Conservation (phyloP, 2,329 filamentous ascomycete species). For the Trichoderma breve region DNA sequence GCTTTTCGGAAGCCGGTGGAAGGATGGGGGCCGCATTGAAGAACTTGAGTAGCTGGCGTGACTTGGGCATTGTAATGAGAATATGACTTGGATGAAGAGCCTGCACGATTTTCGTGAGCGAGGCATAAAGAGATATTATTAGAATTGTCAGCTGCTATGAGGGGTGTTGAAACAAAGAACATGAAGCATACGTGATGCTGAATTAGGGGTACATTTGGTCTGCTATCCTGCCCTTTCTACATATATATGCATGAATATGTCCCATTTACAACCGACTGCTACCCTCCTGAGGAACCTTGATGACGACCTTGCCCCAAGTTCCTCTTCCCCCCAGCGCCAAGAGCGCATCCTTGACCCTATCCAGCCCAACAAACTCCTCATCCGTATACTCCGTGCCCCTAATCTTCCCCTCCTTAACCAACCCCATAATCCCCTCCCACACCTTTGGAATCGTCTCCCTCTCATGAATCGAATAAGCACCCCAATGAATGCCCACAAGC, state of each 20-base stretch:
- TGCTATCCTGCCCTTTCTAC: background rate
- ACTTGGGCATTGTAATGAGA: background rate
- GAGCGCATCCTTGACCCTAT: conserved; percentile 73
- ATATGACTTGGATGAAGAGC: conserved; percentile 14
- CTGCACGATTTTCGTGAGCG: background rate
- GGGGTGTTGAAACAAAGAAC: background rate
- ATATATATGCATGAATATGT: background rate
- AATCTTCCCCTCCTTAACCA: conserved; percentile 78
- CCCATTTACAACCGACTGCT: conserved; percentile 53
- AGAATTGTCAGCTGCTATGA: background rate
- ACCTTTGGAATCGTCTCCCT: conserved; percentile 66
- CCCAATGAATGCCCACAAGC: conserved; percentile 89
- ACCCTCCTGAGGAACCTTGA: conserved; percentile 72
- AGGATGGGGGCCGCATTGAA: background rate
- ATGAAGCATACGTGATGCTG: background rate
- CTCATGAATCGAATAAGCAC: conserved; percentile 74
- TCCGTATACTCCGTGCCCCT: conserved; percentile 80
- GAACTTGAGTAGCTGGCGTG: background rate
- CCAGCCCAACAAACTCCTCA: conserved; percentile 77
- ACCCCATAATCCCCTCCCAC: conserved; percentile 77
- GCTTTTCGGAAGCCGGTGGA: background rate
- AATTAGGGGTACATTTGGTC: background rate
- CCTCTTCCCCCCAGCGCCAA: conserved; percentile 74
- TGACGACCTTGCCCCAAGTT: conserved; percentile 95
- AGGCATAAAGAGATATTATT: background rate